Conservation (phyloP, 306 rosid genomes). For the Fragaria ananassa region DNA sequence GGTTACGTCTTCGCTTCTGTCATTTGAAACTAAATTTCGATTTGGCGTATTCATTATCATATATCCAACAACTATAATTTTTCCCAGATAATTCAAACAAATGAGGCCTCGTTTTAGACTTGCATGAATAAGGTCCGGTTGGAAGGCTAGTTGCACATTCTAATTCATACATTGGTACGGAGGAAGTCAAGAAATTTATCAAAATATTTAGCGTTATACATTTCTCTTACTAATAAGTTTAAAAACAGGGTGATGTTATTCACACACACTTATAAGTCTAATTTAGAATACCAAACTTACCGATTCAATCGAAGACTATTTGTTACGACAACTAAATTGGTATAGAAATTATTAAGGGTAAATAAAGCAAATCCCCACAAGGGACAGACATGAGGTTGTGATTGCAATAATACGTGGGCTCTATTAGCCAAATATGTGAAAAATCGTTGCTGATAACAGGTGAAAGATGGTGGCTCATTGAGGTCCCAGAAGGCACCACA, state of each 20-base stretch:
- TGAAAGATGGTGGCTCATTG: background rate
- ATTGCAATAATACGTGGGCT: background rate
- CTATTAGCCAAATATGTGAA: background rate
- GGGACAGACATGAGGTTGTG: background rate
- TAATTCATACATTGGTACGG: background rate
- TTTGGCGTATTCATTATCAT: background rate
- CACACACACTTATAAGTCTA: no score
- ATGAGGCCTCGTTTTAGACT: background rate
- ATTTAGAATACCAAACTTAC: background rate
- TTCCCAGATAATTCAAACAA: background rate
- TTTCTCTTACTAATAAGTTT: no score
- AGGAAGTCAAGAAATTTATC: background rate
- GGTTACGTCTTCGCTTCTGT: conserved; percentile 9
- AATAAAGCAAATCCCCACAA: background rate
- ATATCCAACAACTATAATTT: background rate
- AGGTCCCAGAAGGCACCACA: background rate
- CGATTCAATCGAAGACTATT: no score
- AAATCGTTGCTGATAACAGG: background rate
- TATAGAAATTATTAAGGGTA: background rate
- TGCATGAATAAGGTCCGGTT: background rate
- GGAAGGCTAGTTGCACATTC: background rate
- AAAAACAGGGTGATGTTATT: no score
- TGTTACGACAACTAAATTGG: background rate
- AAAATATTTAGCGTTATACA: no score
- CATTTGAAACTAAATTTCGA: background rate